These are phyloP conservation scores for Dentipellis fragilis DNA, from an alignment of 768 basidiomycete species.

Conservation along the genomic window DNA sequence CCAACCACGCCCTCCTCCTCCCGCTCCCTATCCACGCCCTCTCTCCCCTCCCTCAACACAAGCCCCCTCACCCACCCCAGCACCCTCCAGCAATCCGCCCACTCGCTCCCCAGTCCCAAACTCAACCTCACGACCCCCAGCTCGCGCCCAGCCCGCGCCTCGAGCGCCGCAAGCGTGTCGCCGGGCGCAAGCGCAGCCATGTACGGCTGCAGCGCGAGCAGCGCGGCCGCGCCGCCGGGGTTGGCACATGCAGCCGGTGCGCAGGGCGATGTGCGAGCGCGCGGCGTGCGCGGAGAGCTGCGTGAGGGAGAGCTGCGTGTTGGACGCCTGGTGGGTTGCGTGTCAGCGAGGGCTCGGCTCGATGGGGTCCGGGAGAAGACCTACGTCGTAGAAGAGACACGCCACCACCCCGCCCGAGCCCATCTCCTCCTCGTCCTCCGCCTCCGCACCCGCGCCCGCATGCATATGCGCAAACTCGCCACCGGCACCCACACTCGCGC, in stretches of 20 bases:
- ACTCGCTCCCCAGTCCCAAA: slow-evolving; percentile 70
- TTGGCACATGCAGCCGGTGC: slow-evolving; percentile 85
- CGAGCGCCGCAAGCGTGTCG: slow-evolving; percentile 52
- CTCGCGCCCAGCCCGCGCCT: slow-evolving; percentile 51
- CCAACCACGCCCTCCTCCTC: neutral
- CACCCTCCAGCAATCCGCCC: slow-evolving; percentile 50
- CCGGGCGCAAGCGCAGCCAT: slow-evolving; percentile 55
- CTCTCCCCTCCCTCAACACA: slow-evolving; percentile 1
- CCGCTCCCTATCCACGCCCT: neutral
- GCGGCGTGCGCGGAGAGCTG: slow-evolving; percentile 40
- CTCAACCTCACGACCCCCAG: slow-evolving; percentile 70
- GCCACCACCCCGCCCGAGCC: slow-evolving; percentile 10
- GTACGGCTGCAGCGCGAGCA: slow-evolving; percentile 54
- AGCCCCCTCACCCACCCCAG: slow-evolving; percentile 17
- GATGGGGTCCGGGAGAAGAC: too few relatives aligned
- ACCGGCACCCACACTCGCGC: slow-evolving; percentile 49
- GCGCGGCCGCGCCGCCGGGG: slow-evolving; percentile 67
- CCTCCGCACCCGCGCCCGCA: neutral
- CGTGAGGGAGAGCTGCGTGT: slow-evolving; percentile 30
- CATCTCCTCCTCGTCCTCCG: slow-evolving; percentile 3
- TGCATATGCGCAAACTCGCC: neutral
- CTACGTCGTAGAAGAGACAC: slow-evolving; percentile 10
- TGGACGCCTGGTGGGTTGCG: slow-evolving; percentile 6
- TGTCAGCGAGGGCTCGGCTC: too few relatives aligned
- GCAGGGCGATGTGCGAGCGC: slow-evolving; percentile 53